Base-by-base conservation (phyloP, 1,284 basidiomycete species). In the Volvariella volvacea region DNA sequence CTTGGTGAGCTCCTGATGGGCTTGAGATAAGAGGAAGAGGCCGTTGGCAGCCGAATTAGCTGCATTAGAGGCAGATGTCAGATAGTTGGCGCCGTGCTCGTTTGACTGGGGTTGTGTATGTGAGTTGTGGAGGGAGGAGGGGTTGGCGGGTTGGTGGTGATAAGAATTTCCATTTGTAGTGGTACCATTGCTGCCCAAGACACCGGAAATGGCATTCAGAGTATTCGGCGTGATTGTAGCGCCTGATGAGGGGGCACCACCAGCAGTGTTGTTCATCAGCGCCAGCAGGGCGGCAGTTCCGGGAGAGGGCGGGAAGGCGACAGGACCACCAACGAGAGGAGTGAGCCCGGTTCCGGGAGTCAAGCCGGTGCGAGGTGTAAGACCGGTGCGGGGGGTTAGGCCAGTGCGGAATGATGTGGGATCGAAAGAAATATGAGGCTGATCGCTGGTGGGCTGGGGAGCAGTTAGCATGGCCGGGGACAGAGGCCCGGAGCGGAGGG, bases 1-100 rank as follows among this genome's bases (percentile, higher is more conserved):
- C 70, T 95, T 95, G n/a, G 90, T 89, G 46, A 96, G 79, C 71
- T 96, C 92, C 60, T 95, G 91, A 59, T 95, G 92, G 17, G 92
- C 92, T 63, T 96, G 92, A 4, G 84, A 88, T 46, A 97, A 80
- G 41, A 97, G 71, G 71, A 94, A 97, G 37, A 97, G 79, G 15
- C 93, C 93, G 59, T 93, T 94, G 44, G 92, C 86, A 25, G 90
- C 88, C 4, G 73, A 68, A 43, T 62, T 75, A 9, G 78, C 65
- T 3, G 80, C 71, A 32, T 64, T 73, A 39, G 67, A 69, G 0
- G 76, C 64, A 25, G 66, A 66, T 12, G 68, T 52, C 47, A 74
- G 59, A 50, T 78, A 80, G 39, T 56, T 54, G 22, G 61, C 49
- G n/a, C n/a, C 8, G 19, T 36, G 14, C n/a, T 36, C 34, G 32